Conservation (phyloP, 75 land plant species). For the Pinus taeda region DNA sequence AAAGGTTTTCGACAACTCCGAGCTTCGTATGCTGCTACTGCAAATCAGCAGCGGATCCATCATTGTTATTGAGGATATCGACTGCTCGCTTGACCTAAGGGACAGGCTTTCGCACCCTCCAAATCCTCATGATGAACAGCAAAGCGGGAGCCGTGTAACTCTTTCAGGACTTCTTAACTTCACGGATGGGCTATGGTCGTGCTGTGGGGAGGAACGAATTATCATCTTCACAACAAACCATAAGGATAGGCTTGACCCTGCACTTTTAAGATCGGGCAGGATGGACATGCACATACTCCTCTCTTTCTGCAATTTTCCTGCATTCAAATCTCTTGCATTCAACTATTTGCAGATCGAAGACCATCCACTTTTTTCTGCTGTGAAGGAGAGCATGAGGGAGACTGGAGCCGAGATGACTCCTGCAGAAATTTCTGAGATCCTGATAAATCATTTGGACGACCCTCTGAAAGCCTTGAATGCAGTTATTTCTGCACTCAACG, state of each 20-base stretch:
- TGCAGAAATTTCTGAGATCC: slow-evolving; percentile 12
- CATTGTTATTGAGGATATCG: slow-evolving; percentile 30
- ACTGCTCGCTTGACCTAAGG: slow-evolving; percentile 40
- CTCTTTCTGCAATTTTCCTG: slow-evolving; percentile 29
- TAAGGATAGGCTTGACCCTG: slow-evolving; percentile 40
- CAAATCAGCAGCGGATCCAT: too few species aligned
- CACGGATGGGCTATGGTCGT: slow-evolving; percentile 48
- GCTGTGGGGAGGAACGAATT: slow-evolving; percentile 48
- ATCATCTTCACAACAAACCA: slow-evolving; percentile 54
- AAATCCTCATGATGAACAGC: too few species aligned
- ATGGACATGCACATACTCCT: too few species aligned
- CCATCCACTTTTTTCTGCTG: slow-evolving; percentile 25
- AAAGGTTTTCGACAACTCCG: too few species aligned
- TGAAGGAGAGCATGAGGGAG: slow-evolving; percentile 22
- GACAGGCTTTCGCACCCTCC: slow-evolving; percentile 23
- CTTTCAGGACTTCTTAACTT: background rate
- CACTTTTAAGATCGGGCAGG: slow-evolving; percentile 17
- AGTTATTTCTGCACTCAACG: background rate
- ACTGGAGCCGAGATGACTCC: slow-evolving; percentile 13
- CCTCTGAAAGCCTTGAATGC: background rate
- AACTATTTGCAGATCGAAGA: slow-evolving; percentile 30
- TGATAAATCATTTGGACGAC: background rate
- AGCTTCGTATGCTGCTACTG: too few species aligned
- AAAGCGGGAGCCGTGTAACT: too few species aligned
- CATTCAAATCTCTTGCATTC: slow-evolving; percentile 27